phyloP scores from a whole-genome alignment of 768 basidiomycete genomes.

The Leccinum fibrillosum region DNA sequence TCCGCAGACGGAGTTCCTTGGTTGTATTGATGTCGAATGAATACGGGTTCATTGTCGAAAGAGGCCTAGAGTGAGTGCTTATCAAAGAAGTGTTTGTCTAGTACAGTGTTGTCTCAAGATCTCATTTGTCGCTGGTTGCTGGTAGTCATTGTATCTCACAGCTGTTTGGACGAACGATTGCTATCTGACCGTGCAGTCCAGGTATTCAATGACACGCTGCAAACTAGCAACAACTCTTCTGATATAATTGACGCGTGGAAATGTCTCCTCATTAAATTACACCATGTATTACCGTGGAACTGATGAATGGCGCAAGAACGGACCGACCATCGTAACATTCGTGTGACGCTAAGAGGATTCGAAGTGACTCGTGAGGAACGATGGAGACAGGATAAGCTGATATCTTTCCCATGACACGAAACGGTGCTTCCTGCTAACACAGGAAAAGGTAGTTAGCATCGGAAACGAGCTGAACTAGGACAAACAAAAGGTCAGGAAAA shows the following conservation, averaged over 20 bases:
- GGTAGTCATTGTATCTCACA: not conserved
- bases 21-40: conserved; percentile 18
- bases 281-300: conserved; percentile 5
- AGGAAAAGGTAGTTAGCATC: conserved; percentile 8
- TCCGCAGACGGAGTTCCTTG: conserved; percentile 24
- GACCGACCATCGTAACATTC: not conserved
- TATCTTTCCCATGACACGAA: not conserved
- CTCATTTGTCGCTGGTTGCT: not conserved
- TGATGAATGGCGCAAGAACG: conserved; percentile 1
- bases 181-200: not conserved
- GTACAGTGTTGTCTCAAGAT: not conserved
- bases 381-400: not conserved
- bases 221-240: not conserved
- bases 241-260: not conserved
- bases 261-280: conserved; percentile 12
- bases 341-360: not conserved
- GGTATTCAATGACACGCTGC: not conserved
- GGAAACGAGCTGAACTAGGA: conserved; percentile 1
- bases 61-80: not conserved
- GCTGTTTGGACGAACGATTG: not conserved
- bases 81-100: not conserved
- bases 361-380: not conserved
- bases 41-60: conserved; percentile 13
- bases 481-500: conserved; percentile 19
- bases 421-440: conserved; percentile 2